Percentiles rank a stretch among this genome's conserved stretches.
These are phyloP conservation scores for Trapa bicornis DNA, from an alignment of 345 rosid genomes.

Conservation along the genomic window DNA sequence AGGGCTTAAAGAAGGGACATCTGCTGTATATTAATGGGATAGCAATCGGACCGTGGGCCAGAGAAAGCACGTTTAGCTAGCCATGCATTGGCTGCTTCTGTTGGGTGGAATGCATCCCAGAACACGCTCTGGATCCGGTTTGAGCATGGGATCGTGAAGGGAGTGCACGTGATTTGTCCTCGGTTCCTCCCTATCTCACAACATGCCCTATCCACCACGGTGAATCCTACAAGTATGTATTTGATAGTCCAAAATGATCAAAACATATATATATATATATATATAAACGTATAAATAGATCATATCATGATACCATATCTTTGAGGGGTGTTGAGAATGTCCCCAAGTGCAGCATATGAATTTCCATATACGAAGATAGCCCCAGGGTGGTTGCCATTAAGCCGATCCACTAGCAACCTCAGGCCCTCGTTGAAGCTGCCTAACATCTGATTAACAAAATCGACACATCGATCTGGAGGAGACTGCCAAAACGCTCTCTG, in stretches of 20 bases:
- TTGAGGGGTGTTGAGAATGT: constrained; percentile 53
- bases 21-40: constrained; percentile 68
- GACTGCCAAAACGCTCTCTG: constrained; percentile 37
- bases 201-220: constrained; percentile 53
- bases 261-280: neutral
- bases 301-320: constrained; percentile 33
- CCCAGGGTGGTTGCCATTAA: constrained; percentile 45
- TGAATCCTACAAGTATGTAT: constrained; percentile 39
- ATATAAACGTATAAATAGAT: too few relatives aligned
- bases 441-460: constrained; percentile 54
- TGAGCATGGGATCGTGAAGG: constrained; percentile 40
- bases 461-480: constrained; percentile 49
- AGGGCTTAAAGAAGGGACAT: constrained; percentile 32
- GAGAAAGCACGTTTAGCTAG: constrained; percentile 52
- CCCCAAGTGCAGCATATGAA: constrained; percentile 46
- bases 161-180: constrained; percentile 69
- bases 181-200: constrained; percentile 63
- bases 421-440: constrained; percentile 61
- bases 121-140: constrained; percentile 44
- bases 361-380: constrained; percentile 46
- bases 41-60: constrained; percentile 43
- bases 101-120: constrained; percentile 96
- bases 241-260: neutral
- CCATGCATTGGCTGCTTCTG: constrained; percentile 49
- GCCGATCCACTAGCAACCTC: constrained; percentile 46